Evolutionary conservation across 495 filamentous ascomycete species (phyloP).

Genomic region (Neurospora sp.): DNA sequence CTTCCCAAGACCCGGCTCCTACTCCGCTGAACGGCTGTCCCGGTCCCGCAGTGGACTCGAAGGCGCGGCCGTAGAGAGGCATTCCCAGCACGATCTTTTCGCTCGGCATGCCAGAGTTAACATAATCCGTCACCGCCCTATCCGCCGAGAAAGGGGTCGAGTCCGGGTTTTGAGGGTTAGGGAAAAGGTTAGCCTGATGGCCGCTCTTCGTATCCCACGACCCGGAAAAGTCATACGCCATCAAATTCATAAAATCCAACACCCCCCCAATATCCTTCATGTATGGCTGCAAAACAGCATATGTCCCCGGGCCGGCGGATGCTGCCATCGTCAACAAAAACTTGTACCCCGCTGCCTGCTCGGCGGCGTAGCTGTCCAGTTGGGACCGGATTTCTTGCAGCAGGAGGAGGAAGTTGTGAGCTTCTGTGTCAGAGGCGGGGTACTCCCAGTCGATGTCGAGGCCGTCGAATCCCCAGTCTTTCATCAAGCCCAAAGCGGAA

Average conservation of each 20-base stretch:
- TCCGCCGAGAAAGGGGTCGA: slow-evolving; percentile 61
- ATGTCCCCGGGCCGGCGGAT: slow-evolving; percentile 50
- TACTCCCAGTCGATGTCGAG: slow-evolving; percentile 46
- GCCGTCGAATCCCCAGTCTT: slow-evolving; percentile 46
- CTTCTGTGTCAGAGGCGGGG: slow-evolving; percentile 47
- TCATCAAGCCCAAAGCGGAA: slow-evolving; percentile 52
- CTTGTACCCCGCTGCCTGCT: too few species aligned
- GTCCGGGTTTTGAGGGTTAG: slow-evolving; percentile 33
- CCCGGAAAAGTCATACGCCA: slow-evolving; percentile 67
- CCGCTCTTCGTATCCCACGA: slow-evolving; percentile 56
- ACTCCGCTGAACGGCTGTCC: slow-evolving; percentile 55
- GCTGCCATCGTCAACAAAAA: slow-evolving; percentile 61
- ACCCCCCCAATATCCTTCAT: slow-evolving; percentile 54
- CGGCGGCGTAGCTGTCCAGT: slow-evolving; percentile 52
- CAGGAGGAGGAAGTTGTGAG: slow-evolving; percentile 61
- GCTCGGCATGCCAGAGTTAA: slow-evolving; percentile 47
- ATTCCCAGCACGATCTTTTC: slow-evolving; percentile 73
- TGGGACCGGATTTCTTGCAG: slow-evolving; percentile 53
- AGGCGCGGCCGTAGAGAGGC: slow-evolving; percentile 79
- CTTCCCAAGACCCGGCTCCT: slow-evolving; percentile 61
- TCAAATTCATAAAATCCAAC: slow-evolving; percentile 82
- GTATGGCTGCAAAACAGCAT: slow-evolving; percentile 44
- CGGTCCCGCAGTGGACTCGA: slow-evolving; percentile 57
- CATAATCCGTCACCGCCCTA: slow-evolving; percentile 58
- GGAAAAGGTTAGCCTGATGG: slow-evolving; percentile 70